A percentile compares a stretch with the other conserved stretches of the same genome.
Evolutionary conservation across 257 asterid genomes (phyloP).

Genomic region (Solanum ossicruentum): DNA sequence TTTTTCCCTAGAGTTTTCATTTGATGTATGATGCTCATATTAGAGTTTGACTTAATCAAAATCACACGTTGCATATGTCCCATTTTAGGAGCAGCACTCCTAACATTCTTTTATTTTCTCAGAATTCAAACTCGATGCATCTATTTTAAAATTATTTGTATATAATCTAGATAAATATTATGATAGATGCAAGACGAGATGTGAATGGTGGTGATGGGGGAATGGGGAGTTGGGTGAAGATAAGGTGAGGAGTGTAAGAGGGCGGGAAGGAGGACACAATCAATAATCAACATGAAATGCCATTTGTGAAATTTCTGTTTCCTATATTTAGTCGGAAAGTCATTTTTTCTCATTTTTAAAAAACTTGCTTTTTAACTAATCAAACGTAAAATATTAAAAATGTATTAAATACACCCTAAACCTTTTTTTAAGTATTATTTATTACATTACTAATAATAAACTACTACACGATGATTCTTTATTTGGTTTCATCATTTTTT

Average conservation of each 20-base stretch:
- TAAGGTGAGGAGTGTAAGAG: background rate
- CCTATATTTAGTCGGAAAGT: fast-evolving
- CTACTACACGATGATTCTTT: background rate
- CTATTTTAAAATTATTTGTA: background rate
- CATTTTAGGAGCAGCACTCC: no score
- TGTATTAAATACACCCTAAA: background rate
- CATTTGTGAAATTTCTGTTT: background rate
- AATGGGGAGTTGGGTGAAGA: background rate
- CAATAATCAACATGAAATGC: background rate
- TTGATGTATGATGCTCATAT: no score
- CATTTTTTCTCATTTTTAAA: background rate
- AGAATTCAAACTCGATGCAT: no score
- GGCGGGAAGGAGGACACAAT: background rate
- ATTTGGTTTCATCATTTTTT: background rate
- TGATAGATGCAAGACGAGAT: background rate
- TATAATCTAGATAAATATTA: background rate
- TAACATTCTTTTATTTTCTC: no score
- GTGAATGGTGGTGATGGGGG: background rate
- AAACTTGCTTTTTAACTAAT: background rate
- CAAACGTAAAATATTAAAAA: background rate
- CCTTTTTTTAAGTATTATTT: background rate
- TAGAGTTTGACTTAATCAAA: no score
- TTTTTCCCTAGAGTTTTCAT: no score
- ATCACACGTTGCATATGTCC: no score
- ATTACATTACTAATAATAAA: background rate